Conservation (phyloP, 768 basidiomycete species). For the Trametes meyenii region DNA sequence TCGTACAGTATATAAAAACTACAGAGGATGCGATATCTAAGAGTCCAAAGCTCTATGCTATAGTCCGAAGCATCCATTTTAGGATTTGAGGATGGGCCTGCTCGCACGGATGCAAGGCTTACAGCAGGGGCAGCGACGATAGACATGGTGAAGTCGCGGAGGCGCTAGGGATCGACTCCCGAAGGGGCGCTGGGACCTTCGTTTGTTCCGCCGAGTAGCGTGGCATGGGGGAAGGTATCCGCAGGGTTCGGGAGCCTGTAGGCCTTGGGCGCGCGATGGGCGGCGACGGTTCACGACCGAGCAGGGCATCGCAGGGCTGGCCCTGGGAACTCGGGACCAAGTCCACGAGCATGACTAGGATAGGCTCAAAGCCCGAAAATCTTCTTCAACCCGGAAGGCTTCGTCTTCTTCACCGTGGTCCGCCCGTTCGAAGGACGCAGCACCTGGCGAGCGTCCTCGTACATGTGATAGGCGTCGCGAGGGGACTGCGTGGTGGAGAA, state of each 20-base stretch:
- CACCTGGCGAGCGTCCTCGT: slow-evolving; percentile 27
- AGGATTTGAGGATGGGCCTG: neutral
- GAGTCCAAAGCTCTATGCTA: neutral
- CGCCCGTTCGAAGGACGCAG: slow-evolving; percentile 24
- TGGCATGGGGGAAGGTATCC: neutral
- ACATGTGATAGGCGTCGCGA: slow-evolving; percentile 25
- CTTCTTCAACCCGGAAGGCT: slow-evolving; percentile 25
- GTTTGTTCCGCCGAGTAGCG: too few species aligned
- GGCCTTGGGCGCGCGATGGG: slow-evolving; percentile 24
- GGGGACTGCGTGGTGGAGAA: slow-evolving; percentile 24
- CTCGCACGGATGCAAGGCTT: slow-evolving; percentile 3
- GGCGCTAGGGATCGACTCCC: neutral
- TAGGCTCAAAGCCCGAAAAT: slow-evolving; percentile 24
- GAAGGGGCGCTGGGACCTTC: too few species aligned
- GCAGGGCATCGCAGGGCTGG: neutral
- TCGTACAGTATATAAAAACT: neutral
- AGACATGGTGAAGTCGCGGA: too few species aligned
- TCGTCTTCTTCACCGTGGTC: slow-evolving; percentile 13
- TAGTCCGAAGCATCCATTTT: neutral
- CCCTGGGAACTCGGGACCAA: neutral
- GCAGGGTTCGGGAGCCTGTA: neutral
- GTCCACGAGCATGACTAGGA: neutral
- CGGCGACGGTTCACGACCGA: slow-evolving; percentile 27
- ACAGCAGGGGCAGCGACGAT: neutral
- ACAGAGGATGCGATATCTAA: neutral